Percentiles rank a stretch among this genome's conserved stretches.
phyloP scores from a whole-genome alignment of 345 rosid genomes.

The Geranium brycei region DNA sequence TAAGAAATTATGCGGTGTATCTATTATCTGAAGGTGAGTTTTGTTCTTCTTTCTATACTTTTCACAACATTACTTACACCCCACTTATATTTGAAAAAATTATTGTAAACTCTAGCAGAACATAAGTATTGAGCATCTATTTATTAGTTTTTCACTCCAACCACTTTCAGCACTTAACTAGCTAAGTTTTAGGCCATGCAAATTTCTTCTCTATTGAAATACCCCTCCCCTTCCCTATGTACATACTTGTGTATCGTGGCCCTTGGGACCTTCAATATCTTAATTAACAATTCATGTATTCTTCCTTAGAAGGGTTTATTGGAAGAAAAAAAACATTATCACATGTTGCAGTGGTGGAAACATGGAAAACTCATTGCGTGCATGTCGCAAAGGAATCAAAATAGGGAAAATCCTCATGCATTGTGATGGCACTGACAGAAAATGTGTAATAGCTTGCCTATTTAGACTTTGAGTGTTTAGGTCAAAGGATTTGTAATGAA shows the following conservation, averaged over 20 bases:
- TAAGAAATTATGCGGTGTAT: conserved; percentile 96
- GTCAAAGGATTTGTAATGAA: not conserved
- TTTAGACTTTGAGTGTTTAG: not conserved
- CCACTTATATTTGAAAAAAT: not conserved
- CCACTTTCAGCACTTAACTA: not conserved
- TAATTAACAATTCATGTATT: not conserved
- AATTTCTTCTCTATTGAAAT: no score
- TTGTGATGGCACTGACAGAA: conserved; percentile 88
- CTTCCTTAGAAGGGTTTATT: not conserved
- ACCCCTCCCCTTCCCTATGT: no score
- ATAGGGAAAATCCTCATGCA: conserved; percentile 95
- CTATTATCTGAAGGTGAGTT: conserved; percentile 87
- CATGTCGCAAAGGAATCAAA: conserved; percentile 96
- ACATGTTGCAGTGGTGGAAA: conserved; percentile 72
- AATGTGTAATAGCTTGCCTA: conserved; percentile 35
- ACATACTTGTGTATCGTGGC: no score
- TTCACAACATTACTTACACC: no score
- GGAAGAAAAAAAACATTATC: not conserved
- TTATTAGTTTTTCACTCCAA: not conserved
- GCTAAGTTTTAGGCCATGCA: not conserved
- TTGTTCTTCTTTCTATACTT: conserved; percentile 14
- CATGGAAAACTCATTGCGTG: conserved; percentile 97
- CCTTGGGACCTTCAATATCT: no score
- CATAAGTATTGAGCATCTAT: no score
- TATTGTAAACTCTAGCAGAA: not conserved